These are phyloP conservation scores for Abrus pulchellus DNA, from an alignment of 306 rosid genomes.

Conservation along the genomic window DNA sequence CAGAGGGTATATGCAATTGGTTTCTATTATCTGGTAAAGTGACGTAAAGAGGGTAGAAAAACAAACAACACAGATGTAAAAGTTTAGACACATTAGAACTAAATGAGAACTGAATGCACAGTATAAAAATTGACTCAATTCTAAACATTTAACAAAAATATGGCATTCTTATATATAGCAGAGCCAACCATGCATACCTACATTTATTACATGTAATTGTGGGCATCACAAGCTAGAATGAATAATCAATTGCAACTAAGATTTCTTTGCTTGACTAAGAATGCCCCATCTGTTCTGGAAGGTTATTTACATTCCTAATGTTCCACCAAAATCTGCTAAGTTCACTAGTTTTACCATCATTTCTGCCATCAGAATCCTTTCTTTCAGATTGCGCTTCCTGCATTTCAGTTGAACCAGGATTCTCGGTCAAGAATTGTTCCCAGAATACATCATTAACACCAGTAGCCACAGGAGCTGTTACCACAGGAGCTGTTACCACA, in stretches of 20 bases:
- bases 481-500: conserved; percentile 41
- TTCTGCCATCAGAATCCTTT: conserved; percentile 63
- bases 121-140: conserved; percentile 11
- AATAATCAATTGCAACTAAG: conserved; percentile 51
- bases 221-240: conserved; percentile 55
- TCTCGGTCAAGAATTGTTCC: conserved; percentile 90
- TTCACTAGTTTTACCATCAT: conserved; percentile 56
- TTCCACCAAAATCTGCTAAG: conserved; percentile 70
- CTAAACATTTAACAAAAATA: conserved; percentile 40
- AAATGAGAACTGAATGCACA: conserved; percentile 20
- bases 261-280: conserved; percentile 66
- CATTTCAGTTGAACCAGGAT: conserved; percentile 71
- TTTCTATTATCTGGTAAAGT: conserved; percentile 14
- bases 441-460: conserved; percentile 81
- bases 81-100: conserved; percentile 19
- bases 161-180: conserved; percentile 27
- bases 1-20: neutral
- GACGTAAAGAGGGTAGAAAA: neutral
- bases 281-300: conserved; percentile 80
- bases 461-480: conserved; percentile 47
- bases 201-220: conserved; percentile 52
- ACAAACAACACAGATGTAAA: neutral
- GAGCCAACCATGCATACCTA: conserved; percentile 55
- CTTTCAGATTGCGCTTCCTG: conserved; percentile 68
- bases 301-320: conserved; percentile 65